A percentile compares a stretch with the other conserved stretches of the same genome.
phyloP scores from a whole-genome alignment of 73 alveolate species.

The Paramecium biaurelia region DNA sequence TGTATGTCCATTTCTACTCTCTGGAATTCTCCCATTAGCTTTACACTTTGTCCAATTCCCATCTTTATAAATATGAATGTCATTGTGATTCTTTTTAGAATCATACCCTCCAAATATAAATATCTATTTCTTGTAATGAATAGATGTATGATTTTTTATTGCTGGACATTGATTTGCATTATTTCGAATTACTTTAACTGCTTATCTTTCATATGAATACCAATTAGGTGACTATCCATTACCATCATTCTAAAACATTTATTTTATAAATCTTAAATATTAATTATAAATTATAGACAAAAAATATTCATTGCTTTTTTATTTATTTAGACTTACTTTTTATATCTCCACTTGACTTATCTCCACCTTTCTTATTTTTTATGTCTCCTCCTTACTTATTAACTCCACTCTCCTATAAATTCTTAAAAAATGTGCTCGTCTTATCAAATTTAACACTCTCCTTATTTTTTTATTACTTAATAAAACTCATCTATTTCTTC shows the following conservation, averaged over 20 bases:
- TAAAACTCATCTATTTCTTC: not conserved
- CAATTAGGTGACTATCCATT: conserved; percentile 10
- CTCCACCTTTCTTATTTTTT: not conserved
- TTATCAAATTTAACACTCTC: conserved; percentile 58
- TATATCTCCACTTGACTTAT: not conserved
- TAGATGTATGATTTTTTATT: conserved; percentile 87
- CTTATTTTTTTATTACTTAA: conserved; percentile 32
- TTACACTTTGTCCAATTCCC: conserved; percentile 65
- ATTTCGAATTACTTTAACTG: not conserved
- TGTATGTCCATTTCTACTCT: conserved; percentile 93
- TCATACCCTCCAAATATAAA: conserved; percentile 89
- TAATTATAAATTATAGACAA: not conserved
- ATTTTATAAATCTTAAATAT: not conserved
- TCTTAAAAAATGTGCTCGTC: conserved; percentile 57
- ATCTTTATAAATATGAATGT: conserved; percentile 68
- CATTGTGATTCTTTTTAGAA: conserved; percentile 81
- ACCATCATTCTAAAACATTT: not conserved
- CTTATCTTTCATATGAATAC: not conserved
- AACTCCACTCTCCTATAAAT: conserved; percentile 41
- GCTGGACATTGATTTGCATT: conserved; percentile 45
- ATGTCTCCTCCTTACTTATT: not conserved
- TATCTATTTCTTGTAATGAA: conserved; percentile 70
- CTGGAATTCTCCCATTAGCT: conserved; percentile 78
- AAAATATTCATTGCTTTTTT: not conserved
- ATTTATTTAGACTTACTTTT: not conserved